These are phyloP conservation scores for Staphylotrichum tortipilum DNA, from an alignment of 495 filamentous ascomycete genomes.

Conservation along the genomic window DNA sequence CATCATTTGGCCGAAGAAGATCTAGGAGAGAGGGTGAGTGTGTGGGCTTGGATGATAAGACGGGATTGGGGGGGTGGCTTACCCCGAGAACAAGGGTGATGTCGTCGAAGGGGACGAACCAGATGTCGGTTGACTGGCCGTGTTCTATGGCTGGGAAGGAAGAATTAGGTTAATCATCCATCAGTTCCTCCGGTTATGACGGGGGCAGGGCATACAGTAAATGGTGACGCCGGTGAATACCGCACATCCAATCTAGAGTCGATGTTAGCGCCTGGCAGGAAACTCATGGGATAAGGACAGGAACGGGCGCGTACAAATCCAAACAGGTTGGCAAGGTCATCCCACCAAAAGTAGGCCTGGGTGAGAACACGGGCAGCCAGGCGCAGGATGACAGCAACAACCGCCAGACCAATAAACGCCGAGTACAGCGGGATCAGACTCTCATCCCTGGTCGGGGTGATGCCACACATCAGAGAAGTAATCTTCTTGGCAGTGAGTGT, in stretches of 20 bases:
- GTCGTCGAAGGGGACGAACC: constrained; percentile 37
- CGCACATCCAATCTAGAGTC: constrained; percentile 7
- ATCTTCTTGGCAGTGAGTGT: constrained; percentile 17
- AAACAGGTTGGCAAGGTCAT: constrained; percentile 24
- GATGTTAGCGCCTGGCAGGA: background rate
- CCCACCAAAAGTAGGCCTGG: constrained; percentile 28
- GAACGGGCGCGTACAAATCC: constrained; percentile 19
- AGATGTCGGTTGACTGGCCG: constrained; percentile 41
- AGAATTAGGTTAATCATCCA: too few species aligned
- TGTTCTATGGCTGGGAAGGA: constrained; percentile 25
- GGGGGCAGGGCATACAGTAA: background rate
- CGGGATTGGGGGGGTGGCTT: background rate
- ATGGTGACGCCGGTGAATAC: constrained; percentile 12
- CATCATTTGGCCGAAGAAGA: constrained; percentile 23
- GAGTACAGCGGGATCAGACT: constrained; percentile 14
- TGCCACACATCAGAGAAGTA: constrained; percentile 12
- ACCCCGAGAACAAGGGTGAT: constrained; percentile 27
- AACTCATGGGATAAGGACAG: background rate
- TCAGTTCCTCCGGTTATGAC: background rate
- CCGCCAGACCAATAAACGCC: constrained; percentile 18
- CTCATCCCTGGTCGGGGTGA: background rate
- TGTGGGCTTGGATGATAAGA: too few species aligned
- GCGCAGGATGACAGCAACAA: constrained; percentile 20
- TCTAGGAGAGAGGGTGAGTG: background rate
- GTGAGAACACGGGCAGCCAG: constrained; percentile 21